These are phyloP conservation scores for Leccinum variicolor DNA, from an alignment of 768 basidiomycete species.

Conservation along the genomic window DNA sequence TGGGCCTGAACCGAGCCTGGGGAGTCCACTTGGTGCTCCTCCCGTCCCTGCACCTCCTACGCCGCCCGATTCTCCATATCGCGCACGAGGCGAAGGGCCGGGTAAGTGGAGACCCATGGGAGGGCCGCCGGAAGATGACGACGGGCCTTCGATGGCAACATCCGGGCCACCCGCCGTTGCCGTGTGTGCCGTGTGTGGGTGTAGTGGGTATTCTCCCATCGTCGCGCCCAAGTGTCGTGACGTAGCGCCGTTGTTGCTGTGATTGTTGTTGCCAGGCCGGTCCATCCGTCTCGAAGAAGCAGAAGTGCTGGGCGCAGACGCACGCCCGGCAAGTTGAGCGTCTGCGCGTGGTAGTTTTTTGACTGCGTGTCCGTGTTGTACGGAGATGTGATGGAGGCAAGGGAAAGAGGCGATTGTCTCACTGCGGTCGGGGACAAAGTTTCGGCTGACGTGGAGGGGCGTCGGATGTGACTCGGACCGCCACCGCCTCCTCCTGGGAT, in stretches of 20 bases:
- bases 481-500: slow-evolving; percentile 5
- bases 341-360: slow-evolving; percentile 84
- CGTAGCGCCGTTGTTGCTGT: neutral
- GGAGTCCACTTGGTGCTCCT: neutral
- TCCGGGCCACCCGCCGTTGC: slow-evolving; percentile 21
- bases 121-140: slow-evolving; percentile 11
- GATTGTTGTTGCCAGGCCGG: slow-evolving; percentile 28
- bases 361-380: slow-evolving; percentile 41
- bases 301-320: slow-evolving; percentile 60
- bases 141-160: slow-evolving; percentile 29
- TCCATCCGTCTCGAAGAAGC: slow-evolving; percentile 28
- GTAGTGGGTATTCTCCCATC: slow-evolving; percentile 18
- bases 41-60: neutral
- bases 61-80: slow-evolving; percentile 35
- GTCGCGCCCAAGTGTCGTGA: slow-evolving; percentile 10
- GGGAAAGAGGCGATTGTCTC: slow-evolving; percentile 38
- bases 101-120: slow-evolving; percentile 34
- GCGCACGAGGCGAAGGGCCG: slow-evolving; percentile 29
- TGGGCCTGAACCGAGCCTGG: slow-evolving; percentile 29
- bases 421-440: slow-evolving; percentile 29
- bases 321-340: slow-evolving; percentile 65
- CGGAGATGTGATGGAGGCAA: slow-evolving; percentile 41
- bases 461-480: slow-evolving; percentile 25
- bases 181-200: slow-evolving; percentile 7
- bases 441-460: slow-evolving; percentile 27